phyloP scores from a whole-genome alignment of 2,329 filamentous ascomycete species.

The Xylariaceae sp. region DNA sequence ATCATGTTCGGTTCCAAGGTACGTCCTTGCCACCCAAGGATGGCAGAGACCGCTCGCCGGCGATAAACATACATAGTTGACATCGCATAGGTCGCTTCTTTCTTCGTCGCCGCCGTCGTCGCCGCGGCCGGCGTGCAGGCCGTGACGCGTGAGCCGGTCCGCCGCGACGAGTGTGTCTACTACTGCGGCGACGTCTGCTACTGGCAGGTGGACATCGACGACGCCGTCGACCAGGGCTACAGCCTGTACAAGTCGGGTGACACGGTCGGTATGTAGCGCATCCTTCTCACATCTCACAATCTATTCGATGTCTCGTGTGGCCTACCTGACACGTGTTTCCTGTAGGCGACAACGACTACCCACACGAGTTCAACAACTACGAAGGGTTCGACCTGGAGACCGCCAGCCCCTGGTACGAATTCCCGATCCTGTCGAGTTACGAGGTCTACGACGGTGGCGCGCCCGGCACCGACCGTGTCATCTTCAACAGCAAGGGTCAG shows the following conservation, averaged over 20 bases:
- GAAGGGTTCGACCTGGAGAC: constrained; percentile 38
- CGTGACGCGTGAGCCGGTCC: too few species aligned
- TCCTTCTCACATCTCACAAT: too few species aligned
- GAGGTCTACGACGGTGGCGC: constrained; percentile 37
- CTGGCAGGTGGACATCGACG: constrained; percentile 28
- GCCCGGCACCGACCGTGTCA: background rate
- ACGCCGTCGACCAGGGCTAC: constrained; percentile 31
- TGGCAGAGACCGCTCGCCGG: too few species aligned
- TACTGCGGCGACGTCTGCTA: constrained; percentile 34
- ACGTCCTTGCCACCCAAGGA: too few species aligned
- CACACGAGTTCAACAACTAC: constrained; percentile 38
- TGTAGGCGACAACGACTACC: constrained; percentile 30
- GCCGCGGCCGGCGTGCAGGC: too few species aligned
- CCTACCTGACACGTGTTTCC: background rate
- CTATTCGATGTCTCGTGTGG: background rate
- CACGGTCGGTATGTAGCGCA: constrained; percentile 12
- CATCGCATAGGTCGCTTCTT: too few species aligned
- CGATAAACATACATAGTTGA: too few species aligned
- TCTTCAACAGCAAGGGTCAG: constrained; percentile 10
- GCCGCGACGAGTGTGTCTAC: constrained; percentile 25
- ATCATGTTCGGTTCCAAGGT: too few species aligned
- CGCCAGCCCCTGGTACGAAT: constrained; percentile 35
- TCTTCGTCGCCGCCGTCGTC: too few species aligned
- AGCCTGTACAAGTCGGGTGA: constrained; percentile 11
- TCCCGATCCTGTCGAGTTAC: constrained; percentile 33